Conservation (phyloP, 192 early-diverging fungal species). For the Backusella tarrabulga region DNA sequence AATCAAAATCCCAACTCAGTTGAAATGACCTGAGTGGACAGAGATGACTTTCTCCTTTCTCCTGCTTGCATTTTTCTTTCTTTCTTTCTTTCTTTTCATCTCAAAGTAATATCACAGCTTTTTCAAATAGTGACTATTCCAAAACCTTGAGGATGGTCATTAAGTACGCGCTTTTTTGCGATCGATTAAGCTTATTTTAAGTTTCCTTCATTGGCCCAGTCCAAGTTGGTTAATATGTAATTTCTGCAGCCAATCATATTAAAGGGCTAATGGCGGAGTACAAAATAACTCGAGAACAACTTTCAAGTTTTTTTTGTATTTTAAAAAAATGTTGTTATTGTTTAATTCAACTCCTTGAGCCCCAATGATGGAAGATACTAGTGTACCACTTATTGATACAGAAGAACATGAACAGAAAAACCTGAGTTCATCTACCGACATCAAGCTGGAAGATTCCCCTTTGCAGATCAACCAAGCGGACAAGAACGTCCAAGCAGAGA, state of each 20-base stretch:
- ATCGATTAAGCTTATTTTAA: neutral
- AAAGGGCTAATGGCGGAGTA: neutral
- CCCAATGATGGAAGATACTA: slow-evolving; percentile 1
- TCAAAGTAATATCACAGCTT: no score
- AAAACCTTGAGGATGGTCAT: no score
- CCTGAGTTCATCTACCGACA: neutral
- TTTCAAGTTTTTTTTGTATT: neutral
- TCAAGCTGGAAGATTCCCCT: neutral
- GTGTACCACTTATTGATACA: neutral
- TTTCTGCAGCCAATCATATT: neutral
- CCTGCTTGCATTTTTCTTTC: no score
- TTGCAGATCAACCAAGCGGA: neutral
- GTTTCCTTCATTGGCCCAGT: neutral
- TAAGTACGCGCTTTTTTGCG: no score
- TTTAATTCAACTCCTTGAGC: neutral
- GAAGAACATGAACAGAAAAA: neutral
- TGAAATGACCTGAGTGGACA: no score
- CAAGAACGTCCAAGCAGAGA: neutral
- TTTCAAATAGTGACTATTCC: no score
- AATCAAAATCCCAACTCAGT: no score
- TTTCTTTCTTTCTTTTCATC: no score
- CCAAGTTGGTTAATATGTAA: neutral
- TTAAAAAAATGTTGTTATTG: neutral
- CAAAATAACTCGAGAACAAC: neutral
- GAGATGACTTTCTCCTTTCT: no score